Conservation (phyloP, 768 basidiomycete species). For the Stropharia rugosoannulata region DNA sequence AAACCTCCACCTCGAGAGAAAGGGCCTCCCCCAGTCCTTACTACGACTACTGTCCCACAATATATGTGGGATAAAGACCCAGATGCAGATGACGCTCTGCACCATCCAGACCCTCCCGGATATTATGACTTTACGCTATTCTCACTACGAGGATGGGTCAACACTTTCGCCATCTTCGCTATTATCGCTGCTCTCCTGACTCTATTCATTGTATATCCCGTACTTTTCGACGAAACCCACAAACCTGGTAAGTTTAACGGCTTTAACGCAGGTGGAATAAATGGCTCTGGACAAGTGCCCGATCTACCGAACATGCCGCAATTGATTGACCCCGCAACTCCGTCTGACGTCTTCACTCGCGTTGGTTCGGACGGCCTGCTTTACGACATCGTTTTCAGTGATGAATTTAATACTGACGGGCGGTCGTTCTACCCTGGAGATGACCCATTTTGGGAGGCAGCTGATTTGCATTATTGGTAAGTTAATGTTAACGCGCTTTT, state of each 20-base stretch:
- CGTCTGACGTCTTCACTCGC: slow-evolving; percentile 49
- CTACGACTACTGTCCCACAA: slow-evolving; percentile 65
- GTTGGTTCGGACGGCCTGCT: slow-evolving; percentile 72
- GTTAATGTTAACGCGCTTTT: slow-evolving; percentile 11
- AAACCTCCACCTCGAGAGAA: slow-evolving; percentile 27
- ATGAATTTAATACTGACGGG: slow-evolving; percentile 62
- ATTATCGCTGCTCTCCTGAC: slow-evolving; percentile 68
- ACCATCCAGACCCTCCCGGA: slow-evolving; percentile 79
- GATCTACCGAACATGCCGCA: slow-evolving; percentile 61
- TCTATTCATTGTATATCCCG: slow-evolving; percentile 90
- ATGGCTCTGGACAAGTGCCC: slow-evolving; percentile 86
- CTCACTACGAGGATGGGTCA: slow-evolving; percentile 81
- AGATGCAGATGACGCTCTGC: slow-evolving; percentile 89
- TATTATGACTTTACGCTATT: slow-evolving; percentile 69
- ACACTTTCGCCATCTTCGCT: slow-evolving; percentile 69
- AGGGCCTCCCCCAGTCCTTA: slow-evolving; percentile 27
- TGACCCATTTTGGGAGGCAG: slow-evolving; percentile 87
- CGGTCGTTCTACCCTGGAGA: slow-evolving; percentile 75
- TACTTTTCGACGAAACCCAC: slow-evolving; percentile 57
- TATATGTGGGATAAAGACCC: slow-evolving; percentile 83
- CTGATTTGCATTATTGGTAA: slow-evolving; percentile 83
- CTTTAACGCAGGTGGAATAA: slow-evolving; percentile 88
- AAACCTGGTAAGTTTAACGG: slow-evolving; percentile 37
- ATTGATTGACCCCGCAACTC: slow-evolving; percentile 81
- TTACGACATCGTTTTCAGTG: slow-evolving; percentile 86